Percentiles rank a stretch among this genome's conserved stretches.
Conservation (phyloP, 2,329 filamentous ascomycete genomes). For the Fusarium tanahbumbuense region DNA sequence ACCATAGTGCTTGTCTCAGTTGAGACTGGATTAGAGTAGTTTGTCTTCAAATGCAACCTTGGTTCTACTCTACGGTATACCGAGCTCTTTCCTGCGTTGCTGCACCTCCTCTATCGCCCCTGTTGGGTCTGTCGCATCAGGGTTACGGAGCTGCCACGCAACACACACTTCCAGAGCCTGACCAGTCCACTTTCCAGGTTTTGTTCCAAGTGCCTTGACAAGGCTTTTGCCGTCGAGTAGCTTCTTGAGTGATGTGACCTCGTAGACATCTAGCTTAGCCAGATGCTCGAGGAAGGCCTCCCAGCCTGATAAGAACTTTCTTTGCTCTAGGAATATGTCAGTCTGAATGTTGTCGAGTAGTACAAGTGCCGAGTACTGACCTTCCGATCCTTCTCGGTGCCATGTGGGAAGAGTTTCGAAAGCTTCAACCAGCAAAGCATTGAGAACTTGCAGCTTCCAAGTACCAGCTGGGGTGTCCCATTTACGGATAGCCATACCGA, state of each 20-base stretch:
- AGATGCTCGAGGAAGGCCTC: slow-evolving; percentile 67
- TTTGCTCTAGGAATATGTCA: slow-evolving; percentile 53
- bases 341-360: slow-evolving; percentile 35
- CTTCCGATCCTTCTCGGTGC: slow-evolving; percentile 41
- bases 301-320: slow-evolving; percentile 63
- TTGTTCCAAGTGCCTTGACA: slow-evolving; percentile 73
- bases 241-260: slow-evolving; percentile 68
- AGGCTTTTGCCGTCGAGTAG: slow-evolving; percentile 82
- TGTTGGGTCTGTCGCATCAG: slow-evolving; percentile 68
- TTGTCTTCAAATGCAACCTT: neutral
- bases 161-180: slow-evolving; percentile 82
- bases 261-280: slow-evolving; percentile 64
- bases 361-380: slow-evolving; percentile 51
- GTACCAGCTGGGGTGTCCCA: slow-evolving; percentile 73
- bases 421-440: slow-evolving; percentile 73
- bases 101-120: slow-evolving; percentile 71
- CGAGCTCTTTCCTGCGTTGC: slow-evolving; percentile 63
- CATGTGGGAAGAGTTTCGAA: slow-evolving; percentile 55
- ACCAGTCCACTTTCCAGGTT: slow-evolving; percentile 86
- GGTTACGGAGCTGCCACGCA: slow-evolving; percentile 89
- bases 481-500: slow-evolving; percentile 79
- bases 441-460: slow-evolving; percentile 79
- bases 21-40: neutral
- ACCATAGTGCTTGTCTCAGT: neutral
- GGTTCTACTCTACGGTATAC: slow-evolving; percentile 46